Conservation (phyloP, 2,329 filamentous ascomycete genomes). For the Epichloe scottii region DNA sequence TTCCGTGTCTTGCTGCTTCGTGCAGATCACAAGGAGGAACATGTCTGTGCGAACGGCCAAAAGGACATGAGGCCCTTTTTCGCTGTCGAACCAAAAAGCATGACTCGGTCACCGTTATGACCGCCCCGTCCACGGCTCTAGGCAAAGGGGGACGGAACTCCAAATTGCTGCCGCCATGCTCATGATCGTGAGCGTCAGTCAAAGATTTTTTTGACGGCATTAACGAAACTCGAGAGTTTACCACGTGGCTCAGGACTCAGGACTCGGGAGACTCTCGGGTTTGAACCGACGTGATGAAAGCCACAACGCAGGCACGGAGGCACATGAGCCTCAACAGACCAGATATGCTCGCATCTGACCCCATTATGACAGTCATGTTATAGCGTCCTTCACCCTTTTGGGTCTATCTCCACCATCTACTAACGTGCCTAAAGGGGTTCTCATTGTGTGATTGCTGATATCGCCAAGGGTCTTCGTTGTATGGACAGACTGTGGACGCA, state of each 20-base stretch:
- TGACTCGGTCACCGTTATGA: not conserved
- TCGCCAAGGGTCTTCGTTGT: not conserved
- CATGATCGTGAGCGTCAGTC: too few species aligned
- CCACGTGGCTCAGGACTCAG: too few species aligned
- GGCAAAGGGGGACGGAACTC: too few species aligned
- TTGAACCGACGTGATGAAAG: not conserved
- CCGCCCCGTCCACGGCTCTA: not conserved
- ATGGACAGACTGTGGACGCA: not conserved
- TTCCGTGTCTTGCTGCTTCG: not conserved
- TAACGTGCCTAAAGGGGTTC: not conserved
- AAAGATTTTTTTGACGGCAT: too few species aligned
- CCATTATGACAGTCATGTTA: not conserved
- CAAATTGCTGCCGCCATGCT: too few species aligned
- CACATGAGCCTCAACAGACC: not conserved
- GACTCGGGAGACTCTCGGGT: too few species aligned
- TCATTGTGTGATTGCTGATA: not conserved
- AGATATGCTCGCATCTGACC: not conserved
- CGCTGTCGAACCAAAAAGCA: not conserved
- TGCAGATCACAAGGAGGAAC: not conserved
- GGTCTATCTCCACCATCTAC: not conserved
- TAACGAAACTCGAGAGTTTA: too few species aligned
- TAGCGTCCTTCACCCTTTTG: not conserved
- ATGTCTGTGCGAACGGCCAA: not conserved
- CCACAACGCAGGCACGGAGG: not conserved
- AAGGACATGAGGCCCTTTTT: not conserved